These are phyloP conservation scores for Tolypocladium inflatum DNA, from an alignment of 2,329 filamentous ascomycete species.

Conservation along the genomic window DNA sequence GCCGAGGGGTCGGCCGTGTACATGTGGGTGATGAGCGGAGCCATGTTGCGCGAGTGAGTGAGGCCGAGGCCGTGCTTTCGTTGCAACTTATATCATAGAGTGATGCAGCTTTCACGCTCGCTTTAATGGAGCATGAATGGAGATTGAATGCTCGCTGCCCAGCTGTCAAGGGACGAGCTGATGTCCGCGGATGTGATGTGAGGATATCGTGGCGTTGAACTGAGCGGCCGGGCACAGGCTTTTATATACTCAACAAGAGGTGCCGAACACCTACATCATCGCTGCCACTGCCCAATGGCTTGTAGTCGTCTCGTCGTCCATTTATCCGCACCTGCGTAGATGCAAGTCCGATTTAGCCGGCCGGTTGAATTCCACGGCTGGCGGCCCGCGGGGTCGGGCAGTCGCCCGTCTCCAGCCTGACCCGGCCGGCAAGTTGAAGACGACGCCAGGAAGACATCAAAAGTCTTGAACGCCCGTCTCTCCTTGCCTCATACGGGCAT, in stretches of 20 bases:
- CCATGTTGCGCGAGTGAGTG: background rate
- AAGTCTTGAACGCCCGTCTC: slow-evolving; percentile 69
- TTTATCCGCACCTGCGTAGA: background rate
- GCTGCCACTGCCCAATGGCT: background rate
- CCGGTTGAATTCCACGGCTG: background rate
- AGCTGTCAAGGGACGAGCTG: background rate
- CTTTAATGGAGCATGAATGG: background rate
- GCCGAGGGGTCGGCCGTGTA: background rate
- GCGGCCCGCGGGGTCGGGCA: background rate
- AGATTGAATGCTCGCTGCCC: background rate
- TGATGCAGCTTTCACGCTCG: too few relatives aligned
- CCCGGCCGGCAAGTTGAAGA: background rate
- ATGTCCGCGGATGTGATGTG: background rate
- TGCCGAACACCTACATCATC: background rate
- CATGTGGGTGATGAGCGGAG: background rate
- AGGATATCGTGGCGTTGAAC: background rate
- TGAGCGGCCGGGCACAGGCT: background rate
- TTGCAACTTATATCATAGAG: background rate
- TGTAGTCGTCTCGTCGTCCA: background rate
- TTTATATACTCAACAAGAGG: background rate
- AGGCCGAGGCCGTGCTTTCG: too few relatives aligned
- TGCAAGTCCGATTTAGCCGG: too few relatives aligned
- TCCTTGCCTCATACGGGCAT: slow-evolving; percentile 28
- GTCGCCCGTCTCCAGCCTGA: too few relatives aligned
- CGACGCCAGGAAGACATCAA: slow-evolving; percentile 23